phyloP scores from a whole-genome alignment of 352 stramenopile species.

The Globisporangium iwayamae region DNA sequence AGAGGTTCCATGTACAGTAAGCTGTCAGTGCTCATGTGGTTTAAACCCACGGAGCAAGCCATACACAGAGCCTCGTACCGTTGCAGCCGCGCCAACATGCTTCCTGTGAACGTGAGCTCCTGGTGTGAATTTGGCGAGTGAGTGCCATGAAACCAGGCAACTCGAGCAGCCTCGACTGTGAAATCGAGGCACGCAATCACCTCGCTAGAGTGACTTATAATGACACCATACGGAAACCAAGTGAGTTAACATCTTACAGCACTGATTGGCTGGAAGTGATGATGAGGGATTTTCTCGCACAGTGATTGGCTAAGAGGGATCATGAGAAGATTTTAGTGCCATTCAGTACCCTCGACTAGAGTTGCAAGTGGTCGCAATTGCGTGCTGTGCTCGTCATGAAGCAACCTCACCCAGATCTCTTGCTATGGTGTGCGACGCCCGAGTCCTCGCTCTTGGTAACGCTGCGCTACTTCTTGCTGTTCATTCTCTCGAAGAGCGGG shows the following conservation, averaged over 20 bases:
- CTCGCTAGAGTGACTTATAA: background rate
- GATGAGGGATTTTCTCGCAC: background rate
- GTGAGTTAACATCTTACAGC: background rate
- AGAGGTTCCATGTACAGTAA: background rate
- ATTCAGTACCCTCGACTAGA: background rate
- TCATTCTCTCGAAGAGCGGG: no score
- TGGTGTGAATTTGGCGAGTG: constrained; percentile 1
- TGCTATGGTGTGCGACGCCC: background rate
- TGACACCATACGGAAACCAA: background rate
- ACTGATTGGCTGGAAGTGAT: constrained; percentile 1
- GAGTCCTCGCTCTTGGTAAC: no score
- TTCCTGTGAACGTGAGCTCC: constrained; percentile 3
- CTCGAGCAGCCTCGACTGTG: background rate
- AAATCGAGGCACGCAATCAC: constrained; percentile 4
- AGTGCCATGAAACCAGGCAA: background rate
- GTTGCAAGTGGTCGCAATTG: background rate
- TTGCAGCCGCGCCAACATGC: constrained; percentile 10
- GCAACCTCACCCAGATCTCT: background rate
- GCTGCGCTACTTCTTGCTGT: no score
- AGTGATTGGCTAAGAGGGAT: constrained; percentile 8
- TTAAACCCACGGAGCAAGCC: background rate
- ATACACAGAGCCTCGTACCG: background rate
- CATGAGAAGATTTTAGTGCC: constrained; percentile 1
- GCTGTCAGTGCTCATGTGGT: background rate
- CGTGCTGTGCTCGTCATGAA: background rate